phyloP scores from a whole-genome alignment of 164 flowering plant species.

The Stephania japonica region DNA sequence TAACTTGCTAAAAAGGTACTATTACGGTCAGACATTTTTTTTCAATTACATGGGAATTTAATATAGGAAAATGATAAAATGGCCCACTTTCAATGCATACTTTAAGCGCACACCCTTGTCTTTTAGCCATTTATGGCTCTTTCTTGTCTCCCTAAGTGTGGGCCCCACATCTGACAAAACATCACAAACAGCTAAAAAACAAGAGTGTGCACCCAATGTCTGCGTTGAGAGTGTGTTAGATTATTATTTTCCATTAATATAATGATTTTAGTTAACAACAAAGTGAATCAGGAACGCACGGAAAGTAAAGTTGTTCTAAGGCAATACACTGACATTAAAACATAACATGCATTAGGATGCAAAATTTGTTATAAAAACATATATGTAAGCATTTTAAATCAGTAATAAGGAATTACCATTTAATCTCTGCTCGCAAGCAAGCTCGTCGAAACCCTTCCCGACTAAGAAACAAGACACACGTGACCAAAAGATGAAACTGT shows the following conservation, averaged over 20 bases:
- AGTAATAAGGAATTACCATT: constrained; percentile 35
- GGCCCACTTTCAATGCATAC: too few relatives aligned
- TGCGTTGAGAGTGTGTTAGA: too few relatives aligned
- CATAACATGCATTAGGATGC: not conserved
- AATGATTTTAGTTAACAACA: not conserved
- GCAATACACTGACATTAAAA: not conserved
- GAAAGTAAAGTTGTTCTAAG: not conserved
- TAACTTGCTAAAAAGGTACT: not conserved
- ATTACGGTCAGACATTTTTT: not conserved
- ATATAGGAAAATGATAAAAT: too few relatives aligned
- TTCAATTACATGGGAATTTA: not conserved
- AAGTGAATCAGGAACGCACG: not conserved
- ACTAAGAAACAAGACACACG: constrained; percentile 79
- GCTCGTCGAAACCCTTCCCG: constrained; percentile 98
- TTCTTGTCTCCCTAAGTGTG: too few relatives aligned
- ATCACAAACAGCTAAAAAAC: too few relatives aligned
- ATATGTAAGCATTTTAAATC: not conserved
- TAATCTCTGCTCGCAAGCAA: constrained; percentile 72
- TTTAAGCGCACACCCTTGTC: too few relatives aligned
- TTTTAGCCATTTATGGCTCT: too few relatives aligned
- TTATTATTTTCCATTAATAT: too few relatives aligned
- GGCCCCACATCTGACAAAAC: too few relatives aligned
- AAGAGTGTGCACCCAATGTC: too few relatives aligned
- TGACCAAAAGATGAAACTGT: constrained; percentile 83
- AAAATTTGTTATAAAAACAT: not conserved